Evolutionary conservation across 208 protist genomes (phyloP), one percentile per base, ranked within the genome.

Genomic region (Leishmania martiniquensis): DNA sequence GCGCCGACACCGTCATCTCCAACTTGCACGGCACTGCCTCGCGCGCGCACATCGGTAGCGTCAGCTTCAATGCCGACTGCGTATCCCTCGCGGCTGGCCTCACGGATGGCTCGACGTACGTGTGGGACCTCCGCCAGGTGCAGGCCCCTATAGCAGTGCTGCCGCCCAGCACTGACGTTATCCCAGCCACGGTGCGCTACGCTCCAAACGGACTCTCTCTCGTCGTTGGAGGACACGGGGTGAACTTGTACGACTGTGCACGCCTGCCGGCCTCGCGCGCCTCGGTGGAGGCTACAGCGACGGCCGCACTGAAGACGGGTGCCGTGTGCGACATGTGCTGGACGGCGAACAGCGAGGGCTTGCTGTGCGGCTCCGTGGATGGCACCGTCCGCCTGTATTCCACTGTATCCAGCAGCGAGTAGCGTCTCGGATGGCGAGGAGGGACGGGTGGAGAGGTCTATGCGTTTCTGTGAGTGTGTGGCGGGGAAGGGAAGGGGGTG

Each of bases 51-150:
- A 81, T 98, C 32, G 76, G 67, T 45, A 82, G 70, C 49, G 39
- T 99, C 9, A 75, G 85, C 59, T 99, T 99, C 85, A 97, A 89
- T 59, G 90, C 97, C 37, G 99, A 99, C 89, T 98, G 98, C 75
- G 87, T 96, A 72, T 96, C 98, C 55, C 75, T 99, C 49, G 96
- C 98, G 7, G 91, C 90, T 20, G 93, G 88, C 29, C 77, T 88
- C 20, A 72, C 78, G 29, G 86, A 96, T 75, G 90, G 95, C 2
- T 90, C 75, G 22, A 92, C 93, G 39, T 88, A 93, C 71, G 51
- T 99, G 55, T 99, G 98, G 98, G 98, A 99, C 88, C 87, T 99
- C 54, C 90, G 99, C 54, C 98, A 99, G 76, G 69, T 99, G n/a
- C 83, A 90, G 6, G 72, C 71, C 44, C 91, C 93, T 0, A 34